Evolutionary conservation across 1,284 basidiomycete genomes (phyloP), one percentile per base, ranked within the genome.

Genomic region (Heterobasidion parviporum): DNA sequence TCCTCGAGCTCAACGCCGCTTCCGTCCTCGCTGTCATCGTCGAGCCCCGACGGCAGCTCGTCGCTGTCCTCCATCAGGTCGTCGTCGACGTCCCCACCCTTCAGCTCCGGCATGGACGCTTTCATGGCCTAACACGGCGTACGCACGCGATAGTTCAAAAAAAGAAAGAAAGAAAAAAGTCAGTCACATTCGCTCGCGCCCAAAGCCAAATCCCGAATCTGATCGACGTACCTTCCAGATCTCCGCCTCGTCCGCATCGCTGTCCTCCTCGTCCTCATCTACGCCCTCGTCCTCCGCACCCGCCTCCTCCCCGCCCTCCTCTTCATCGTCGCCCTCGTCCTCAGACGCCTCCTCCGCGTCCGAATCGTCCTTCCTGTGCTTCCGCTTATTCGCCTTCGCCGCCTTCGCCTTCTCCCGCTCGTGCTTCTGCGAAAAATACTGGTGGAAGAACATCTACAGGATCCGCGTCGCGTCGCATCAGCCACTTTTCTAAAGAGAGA

Each of bases 151-250:
- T n/a, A n/a, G n/a, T n/a, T n/a, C n/a, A n/a, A n/a, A n/a, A n/a
- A n/a, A n/a, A n/a, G n/a, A n/a, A n/a, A 18, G 18, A 41, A 41
- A 12, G 4, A 41, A 41, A 41, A 4, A 10, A 55, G 36, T 36
- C 26, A 55, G 32, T 18, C 12, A 45, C 6, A 16, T 33, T 6
- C 16, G 7, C 5, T 38, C 18, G 3, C 38, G n/a, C 4, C 26
- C 26, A 26, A 26, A 26, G 26, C 26, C 26, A n/a, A 1, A n/a
- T 41, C 3, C 7, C 8, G 6, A 41, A 50, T 53, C 54, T 34
- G 3, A 36, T 43, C 26, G 14, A 9, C 18, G 10, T 59, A 92
- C 91, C 83, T 88, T 92, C 92, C 92, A 94, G 41, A 94, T 82
- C 65, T 88, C 89, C 8, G 71, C 81, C 62, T 86, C 84, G 35